Percentiles rank a stretch among this genome's conserved stretches.
Conservation (phyloP, 2,329 filamentous ascomycete genomes). For the Pyrenophora seminiperda region DNA sequence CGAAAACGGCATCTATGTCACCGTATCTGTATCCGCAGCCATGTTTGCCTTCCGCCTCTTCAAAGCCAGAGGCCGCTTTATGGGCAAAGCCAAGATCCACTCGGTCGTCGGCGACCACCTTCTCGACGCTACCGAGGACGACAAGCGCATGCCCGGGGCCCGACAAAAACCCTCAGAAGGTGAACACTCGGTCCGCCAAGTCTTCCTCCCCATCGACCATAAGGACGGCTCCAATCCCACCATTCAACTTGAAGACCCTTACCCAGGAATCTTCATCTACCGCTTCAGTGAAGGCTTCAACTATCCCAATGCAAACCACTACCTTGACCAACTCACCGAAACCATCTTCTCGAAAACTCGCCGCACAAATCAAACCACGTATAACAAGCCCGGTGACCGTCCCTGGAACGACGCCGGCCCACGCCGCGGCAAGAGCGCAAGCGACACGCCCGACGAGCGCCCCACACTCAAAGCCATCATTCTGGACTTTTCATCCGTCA, state of each 20-base stretch:
- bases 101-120: slow-evolving; percentile 80
- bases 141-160: slow-evolving; percentile 22
- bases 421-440: slow-evolving; percentile 57
- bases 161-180: slow-evolving; percentile 30
- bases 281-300: slow-evolving; percentile 95
- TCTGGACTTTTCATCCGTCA: slow-evolving; percentile 91
- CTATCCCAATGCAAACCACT: slow-evolving; percentile 91
- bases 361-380: slow-evolving; percentile 73
- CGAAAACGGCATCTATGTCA: slow-evolving; percentile 90
- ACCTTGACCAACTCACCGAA: slow-evolving; percentile 69
- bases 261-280: slow-evolving; percentile 95
- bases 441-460: slow-evolving; percentile 52
- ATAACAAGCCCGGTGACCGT: slow-evolving; percentile 65
- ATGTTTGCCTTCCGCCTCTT: slow-evolving; percentile 83
- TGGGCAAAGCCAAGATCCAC: slow-evolving; percentile 83
- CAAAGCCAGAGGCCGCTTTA: slow-evolving; percentile 80
- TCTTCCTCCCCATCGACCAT: slow-evolving; percentile 88
- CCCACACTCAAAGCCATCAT: slow-evolving; percentile 86
- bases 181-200: slow-evolving; percentile 65
- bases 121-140: slow-evolving; percentile 55
- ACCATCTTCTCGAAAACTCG: slow-evolving; percentile 66
- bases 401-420: slow-evolving; percentile 96
- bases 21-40: slow-evolving; percentile 75
- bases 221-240: slow-evolving; percentile 87
- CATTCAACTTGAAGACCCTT: slow-evolving; percentile 76